These are phyloP conservation scores for Pyrenochaeta sp. DNA, from an alignment of 2,329 filamentous ascomycete species.

Conservation along the genomic window DNA sequence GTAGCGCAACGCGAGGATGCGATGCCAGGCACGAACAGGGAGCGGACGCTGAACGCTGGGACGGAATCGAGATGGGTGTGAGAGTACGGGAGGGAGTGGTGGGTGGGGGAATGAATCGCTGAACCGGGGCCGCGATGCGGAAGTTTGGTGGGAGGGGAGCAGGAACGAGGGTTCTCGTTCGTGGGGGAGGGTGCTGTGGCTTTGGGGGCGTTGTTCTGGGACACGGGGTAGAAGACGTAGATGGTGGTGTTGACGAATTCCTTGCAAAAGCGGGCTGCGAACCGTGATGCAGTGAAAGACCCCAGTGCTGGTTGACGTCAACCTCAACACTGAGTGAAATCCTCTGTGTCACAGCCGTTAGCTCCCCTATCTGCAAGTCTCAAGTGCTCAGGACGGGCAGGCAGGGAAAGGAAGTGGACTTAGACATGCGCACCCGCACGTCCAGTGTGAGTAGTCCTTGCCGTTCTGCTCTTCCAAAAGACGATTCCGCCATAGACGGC, in stretches of 20 bases:
- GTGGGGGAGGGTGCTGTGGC: neutral
- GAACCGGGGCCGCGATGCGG: neutral
- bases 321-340: conserved; percentile 10
- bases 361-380: neutral
- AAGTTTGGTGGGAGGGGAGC: conserved; percentile 5
- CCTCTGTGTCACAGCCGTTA: conserved; percentile 10
- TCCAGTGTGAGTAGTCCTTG: conserved; percentile 34
- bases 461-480: conserved; percentile 59
- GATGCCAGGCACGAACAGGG: neutral
- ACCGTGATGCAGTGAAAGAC: neutral
- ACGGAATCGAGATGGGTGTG: neutral
- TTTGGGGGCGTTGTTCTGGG: neutral
- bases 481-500: conserved; percentile 64
- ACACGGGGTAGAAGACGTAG: neutral
- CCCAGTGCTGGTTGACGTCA: conserved; percentile 1
- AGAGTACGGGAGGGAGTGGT: neutral
- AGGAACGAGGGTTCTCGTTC: neutral
- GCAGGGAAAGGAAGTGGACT: conserved; percentile 6
- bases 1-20: neutral
- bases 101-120: neutral
- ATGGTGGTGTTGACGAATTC: neutral
- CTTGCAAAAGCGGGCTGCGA: neutral
- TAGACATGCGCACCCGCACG: conserved; percentile 33
- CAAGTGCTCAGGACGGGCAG: neutral
- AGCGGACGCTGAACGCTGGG: neutral